These are phyloP conservation scores for Termitomyces sp. DNA, from an alignment of 768 basidiomycete genomes.

Conservation along the genomic window DNA sequence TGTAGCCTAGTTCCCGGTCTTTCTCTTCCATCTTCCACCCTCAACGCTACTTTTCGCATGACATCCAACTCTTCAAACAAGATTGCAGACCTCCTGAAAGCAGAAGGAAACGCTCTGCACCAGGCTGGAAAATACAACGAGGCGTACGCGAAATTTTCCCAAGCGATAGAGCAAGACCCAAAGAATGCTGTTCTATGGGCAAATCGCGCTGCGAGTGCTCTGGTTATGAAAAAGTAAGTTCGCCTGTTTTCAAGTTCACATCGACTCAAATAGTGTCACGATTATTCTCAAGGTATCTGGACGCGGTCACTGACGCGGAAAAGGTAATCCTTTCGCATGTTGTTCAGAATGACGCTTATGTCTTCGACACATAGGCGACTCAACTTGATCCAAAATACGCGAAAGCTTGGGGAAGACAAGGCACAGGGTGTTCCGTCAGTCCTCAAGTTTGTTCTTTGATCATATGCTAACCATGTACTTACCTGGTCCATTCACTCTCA, in stretches of 20 bases:
- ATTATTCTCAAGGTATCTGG: constrained; percentile 26
- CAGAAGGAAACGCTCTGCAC: constrained; percentile 40
- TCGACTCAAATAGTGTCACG: not conserved
- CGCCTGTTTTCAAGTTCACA: no score
- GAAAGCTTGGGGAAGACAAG: constrained; percentile 43
- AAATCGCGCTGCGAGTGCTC: constrained; percentile 43
- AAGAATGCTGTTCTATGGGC: constrained; percentile 41
- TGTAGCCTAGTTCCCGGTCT: not conserved
- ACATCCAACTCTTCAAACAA: constrained; percentile 4
- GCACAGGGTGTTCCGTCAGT: constrained; percentile 30
- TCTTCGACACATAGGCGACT: constrained; percentile 29
- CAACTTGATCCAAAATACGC: constrained; percentile 37
- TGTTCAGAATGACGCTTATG: not conserved
- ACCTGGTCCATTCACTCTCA: not conserved
- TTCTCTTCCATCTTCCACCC: not conserved
- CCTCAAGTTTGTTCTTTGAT: not conserved
- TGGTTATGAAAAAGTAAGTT: constrained; percentile 35
- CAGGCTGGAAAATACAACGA: constrained; percentile 29
- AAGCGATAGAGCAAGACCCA: constrained; percentile 38
- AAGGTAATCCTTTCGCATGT: constrained; percentile 20
- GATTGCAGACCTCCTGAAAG: constrained; percentile 32
- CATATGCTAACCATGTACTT: not conserved
- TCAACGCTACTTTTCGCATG: not conserved
- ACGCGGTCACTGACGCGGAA: constrained; percentile 30
- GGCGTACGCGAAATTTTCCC: constrained; percentile 39